Conservation (phyloP, 768 basidiomycete species). For the Pisolithus marmoratus region DNA sequence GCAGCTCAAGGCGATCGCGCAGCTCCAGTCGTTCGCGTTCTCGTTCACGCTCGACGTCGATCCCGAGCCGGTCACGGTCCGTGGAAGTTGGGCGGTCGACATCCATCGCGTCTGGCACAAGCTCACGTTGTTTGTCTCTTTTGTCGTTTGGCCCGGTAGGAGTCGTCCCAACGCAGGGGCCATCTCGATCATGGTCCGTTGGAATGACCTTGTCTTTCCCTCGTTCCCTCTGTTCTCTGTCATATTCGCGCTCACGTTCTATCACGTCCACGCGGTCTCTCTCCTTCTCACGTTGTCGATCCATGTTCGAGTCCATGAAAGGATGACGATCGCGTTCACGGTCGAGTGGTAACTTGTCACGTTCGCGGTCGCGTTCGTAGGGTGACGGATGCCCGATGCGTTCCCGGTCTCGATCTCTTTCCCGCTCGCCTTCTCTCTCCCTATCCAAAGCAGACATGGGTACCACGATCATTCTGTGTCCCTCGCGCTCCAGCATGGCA, state of each 20-base stretch:
- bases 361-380: conserved; percentile 13
- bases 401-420: background rate
- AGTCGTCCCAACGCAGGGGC: background rate
- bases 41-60: conserved; percentile 14
- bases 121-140: conserved; percentile 24
- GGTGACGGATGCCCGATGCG: conserved; percentile 1
- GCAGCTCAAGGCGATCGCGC: conserved; percentile 22
- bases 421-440: background rate
- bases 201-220: background rate
- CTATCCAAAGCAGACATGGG: background rate
- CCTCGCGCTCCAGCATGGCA: conserved; percentile 13
- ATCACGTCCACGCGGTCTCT: conserved; percentile 25
- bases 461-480: background rate
- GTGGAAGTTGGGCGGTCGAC: conserved; percentile 9
- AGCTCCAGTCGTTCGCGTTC: conserved; percentile 18
- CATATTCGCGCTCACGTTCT: conserved; percentile 20
- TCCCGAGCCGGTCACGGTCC: conserved; percentile 19
- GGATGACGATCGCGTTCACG: conserved; percentile 15
- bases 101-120: conserved; percentile 5
- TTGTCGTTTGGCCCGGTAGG: conserved; percentile 9
- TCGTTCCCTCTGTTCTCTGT: conserved; percentile 16
- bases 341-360: background rate
- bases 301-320: conserved; percentile 15
- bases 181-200: background rate
- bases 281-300: conserved; percentile 30